Percentiles rank a stretch among this genome's conserved stretches.
These are phyloP conservation scores for Kewa caespitosa DNA, from an alignment of 179 eudicot species.

Conservation along the genomic window DNA sequence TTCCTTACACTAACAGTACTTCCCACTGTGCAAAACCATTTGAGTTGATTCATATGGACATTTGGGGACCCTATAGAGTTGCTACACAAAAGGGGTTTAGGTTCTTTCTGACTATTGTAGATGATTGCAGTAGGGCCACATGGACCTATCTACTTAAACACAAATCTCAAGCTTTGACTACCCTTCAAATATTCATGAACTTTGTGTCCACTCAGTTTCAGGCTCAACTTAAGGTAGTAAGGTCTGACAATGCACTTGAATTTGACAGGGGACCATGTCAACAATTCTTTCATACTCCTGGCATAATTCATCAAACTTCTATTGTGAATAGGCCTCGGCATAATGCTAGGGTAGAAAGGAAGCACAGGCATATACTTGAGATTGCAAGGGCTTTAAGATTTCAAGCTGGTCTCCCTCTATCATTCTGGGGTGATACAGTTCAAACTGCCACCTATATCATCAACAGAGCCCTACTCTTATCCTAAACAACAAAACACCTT, in stretches of 20 bases:
- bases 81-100: not conserved
- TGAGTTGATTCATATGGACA: not conserved
- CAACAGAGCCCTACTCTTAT: not conserved
- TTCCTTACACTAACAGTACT: not conserved
- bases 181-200: not conserved
- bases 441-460: not conserved
- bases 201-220: not conserved
- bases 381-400: not conserved
- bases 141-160: not conserved
- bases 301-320: not conserved
- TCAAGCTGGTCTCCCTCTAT: not conserved
- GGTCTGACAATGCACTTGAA: constrained; percentile 12
- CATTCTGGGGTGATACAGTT: constrained; percentile 8
- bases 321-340: not conserved
- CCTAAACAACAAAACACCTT: not conserved
- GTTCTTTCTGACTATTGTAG: not conserved
- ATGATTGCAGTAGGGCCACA: not conserved
- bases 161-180: not conserved
- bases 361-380: not conserved
- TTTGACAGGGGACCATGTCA: not conserved
- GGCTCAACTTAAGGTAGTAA: not conserved
- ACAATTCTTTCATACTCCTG: not conserved
- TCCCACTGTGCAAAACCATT: not conserved
- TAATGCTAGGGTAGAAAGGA: constrained; percentile 1
- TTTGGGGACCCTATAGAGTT: not conserved